Percentiles rank a stretch among this genome's conserved stretches.
These are phyloP conservation scores for Russula brevipes DNA, from an alignment of 768 basidiomycete genomes.

Conservation along the genomic window DNA sequence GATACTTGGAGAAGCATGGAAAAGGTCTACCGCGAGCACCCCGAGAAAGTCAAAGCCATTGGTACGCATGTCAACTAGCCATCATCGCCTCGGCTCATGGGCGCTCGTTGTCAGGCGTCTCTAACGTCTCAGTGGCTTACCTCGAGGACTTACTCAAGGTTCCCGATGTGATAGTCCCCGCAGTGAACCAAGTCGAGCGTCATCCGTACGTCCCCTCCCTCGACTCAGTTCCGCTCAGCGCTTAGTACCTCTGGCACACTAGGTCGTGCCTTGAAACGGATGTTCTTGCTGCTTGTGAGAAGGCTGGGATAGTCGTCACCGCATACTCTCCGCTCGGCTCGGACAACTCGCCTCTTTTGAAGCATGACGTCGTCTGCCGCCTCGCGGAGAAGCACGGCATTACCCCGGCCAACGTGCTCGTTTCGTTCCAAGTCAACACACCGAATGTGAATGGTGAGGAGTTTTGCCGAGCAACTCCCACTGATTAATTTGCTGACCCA, in stretches of 20 bases:
- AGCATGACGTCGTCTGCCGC: conserved; percentile 52
- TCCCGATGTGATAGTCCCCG: conserved; percentile 51
- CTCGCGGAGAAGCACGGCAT: conserved; percentile 60
- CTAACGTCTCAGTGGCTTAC: conserved; percentile 65
- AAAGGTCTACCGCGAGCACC: conserved; percentile 54
- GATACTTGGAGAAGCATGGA: conserved; percentile 82
- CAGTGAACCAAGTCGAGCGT: conserved; percentile 75
- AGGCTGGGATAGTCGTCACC: conserved; percentile 63
- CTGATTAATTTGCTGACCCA: conserved; percentile 22
- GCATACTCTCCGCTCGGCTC: conserved; percentile 81
- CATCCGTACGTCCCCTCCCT: conserved; percentile 50
- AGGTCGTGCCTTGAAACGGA: conserved; percentile 64
- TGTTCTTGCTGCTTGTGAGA: conserved; percentile 53
- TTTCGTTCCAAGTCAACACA: conserved; percentile 70
- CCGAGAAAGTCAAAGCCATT: conserved; percentile 73
- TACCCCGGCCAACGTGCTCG: conserved; percentile 57
- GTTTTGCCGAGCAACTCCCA: conserved; percentile 3
- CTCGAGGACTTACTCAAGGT: conserved; percentile 56
- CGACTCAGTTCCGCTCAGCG: background rate
- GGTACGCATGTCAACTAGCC: conserved; percentile 35
- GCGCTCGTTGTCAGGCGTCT: conserved; percentile 42
- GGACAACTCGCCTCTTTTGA: conserved; percentile 59
- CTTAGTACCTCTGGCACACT: conserved; percentile 18
- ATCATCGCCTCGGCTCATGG: conserved; percentile 9
- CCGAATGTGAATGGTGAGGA: conserved; percentile 46